Base-by-base conservation (phyloP, 1,284 basidiomycete species). In the Thelephora terrestris region DNA sequence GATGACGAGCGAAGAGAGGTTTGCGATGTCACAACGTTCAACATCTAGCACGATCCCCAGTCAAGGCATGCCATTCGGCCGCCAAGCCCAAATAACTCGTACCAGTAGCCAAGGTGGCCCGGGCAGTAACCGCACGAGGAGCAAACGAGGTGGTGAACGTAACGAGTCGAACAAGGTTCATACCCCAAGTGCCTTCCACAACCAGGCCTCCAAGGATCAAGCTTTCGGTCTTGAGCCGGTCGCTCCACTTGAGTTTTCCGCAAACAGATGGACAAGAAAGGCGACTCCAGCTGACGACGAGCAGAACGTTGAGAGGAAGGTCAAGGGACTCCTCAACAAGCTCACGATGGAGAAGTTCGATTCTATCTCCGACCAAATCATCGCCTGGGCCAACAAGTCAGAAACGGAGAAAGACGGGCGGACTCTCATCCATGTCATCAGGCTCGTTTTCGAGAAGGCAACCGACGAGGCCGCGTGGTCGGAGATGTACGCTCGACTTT, bases 331-430 rank as follows among this genome's bases (percentile, higher is more conserved):
- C 53, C 84, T 99, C 61, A 98, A 98, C 79, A 97, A 95, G 73
- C 80, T 98, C 45, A 95, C 94, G 1, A 85, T 94, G 78, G 92
- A 97, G 72, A 91, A 90, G 63, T 98, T 98, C 74, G 91, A 95
- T 58, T 86, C 88, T 6, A 96, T 98, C 60, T 94, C 59, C 6
- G 57, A 59, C 45, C 55, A 57, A 48, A 57, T 60, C 47, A 60
- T 60, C 47, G 44, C 47, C 88, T 97, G 89, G 89, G 94, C 92
- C 40, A 96, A 98, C 78, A 91, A 83, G 71, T 92, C 89, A 6
- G 82, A 85, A 67, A 78, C 84, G 57, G 94, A 99, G 75, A 89
- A 80, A 62, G 91, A 98, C 62, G 94, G 93, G 3, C 79, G 88
- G 53, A 96, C 93, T 1, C 78, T 98, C 58, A 91, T 94, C 57